A percentile compares a stretch with the other conserved stretches of the same genome.
These are phyloP conservation scores for Casuarina equisetifolia DNA, from an alignment of 306 rosid species.

Conservation along the genomic window DNA sequence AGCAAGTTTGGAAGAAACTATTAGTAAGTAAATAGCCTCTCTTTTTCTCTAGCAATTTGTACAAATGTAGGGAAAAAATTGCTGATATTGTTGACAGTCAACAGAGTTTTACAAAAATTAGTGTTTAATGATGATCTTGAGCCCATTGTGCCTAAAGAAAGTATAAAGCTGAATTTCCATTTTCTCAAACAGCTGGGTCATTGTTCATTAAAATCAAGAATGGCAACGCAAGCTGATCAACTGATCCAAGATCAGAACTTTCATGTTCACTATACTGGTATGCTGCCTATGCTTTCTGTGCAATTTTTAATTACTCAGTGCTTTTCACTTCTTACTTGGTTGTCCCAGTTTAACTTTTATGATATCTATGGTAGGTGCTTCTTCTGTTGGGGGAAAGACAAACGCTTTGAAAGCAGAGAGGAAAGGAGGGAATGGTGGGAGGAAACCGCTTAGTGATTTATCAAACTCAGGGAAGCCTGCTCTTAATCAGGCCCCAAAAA, in stretches of 20 bases:
- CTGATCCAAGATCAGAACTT: slow-evolving; percentile 50
- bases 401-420: slow-evolving; percentile 30
- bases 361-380: slow-evolving; percentile 38
- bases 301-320: background rate
- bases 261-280: slow-evolving; percentile 44
- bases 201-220: slow-evolving; percentile 12
- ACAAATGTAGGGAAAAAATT: background rate
- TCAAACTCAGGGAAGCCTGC: slow-evolving; percentile 40
- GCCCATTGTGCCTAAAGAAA: background rate
- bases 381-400: slow-evolving; percentile 42
- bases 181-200: too few species aligned
- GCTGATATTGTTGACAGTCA: background rate
- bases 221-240: slow-evolving; percentile 50
- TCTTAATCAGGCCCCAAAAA: slow-evolving; percentile 28
- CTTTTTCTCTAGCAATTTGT: background rate
- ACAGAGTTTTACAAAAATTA: too few species aligned
- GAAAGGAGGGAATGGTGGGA: slow-evolving; percentile 55
- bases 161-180: background rate
- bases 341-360: slow-evolving; percentile 5
- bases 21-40: too few species aligned
- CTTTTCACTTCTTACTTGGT: slow-evolving; percentile 12
- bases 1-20: background rate
- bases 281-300: slow-evolving; percentile 5
- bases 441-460: slow-evolving; percentile 48
- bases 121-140: background rate